Evolutionary conservation across 352 stramenopile species (phyloP).

Genomic region (Pythium phragmitis): DNA sequence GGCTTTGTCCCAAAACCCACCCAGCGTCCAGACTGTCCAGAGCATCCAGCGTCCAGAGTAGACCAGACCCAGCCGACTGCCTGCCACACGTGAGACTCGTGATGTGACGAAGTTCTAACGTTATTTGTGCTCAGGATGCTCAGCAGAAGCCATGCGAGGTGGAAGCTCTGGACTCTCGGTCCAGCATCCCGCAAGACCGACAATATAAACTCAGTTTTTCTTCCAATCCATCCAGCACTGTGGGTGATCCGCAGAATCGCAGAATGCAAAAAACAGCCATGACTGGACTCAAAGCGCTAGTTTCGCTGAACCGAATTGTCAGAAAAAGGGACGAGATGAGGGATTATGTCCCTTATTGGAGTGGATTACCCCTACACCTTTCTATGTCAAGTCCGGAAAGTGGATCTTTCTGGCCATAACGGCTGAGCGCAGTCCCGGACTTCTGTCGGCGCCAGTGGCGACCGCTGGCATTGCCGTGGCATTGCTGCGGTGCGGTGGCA

Average conservation of each 20-base stretch:
- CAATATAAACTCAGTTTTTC: slow-evolving; percentile 22
- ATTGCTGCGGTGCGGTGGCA: too few relatives aligned
- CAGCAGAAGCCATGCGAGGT: slow-evolving; percentile 9
- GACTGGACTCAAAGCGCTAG: slow-evolving; percentile 16
- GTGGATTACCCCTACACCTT: slow-evolving; percentile 12
- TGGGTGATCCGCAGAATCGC: slow-evolving; percentile 16
- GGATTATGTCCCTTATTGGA: slow-evolving; percentile 2
- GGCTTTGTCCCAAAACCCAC: slow-evolving; percentile 8
- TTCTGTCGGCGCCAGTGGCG: too few relatives aligned
- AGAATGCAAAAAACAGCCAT: slow-evolving; percentile 27
- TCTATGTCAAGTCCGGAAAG: slow-evolving; percentile 20
- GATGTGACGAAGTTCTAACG: background rate
- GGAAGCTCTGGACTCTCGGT: slow-evolving; percentile 1
- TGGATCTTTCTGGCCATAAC: slow-evolving; percentile 30
- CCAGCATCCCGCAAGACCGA: background rate
- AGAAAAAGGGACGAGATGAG: background rate
- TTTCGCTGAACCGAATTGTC: slow-evolving; percentile 22
- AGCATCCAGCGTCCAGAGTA: slow-evolving; percentile 5
- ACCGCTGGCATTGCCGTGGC: too few relatives aligned
- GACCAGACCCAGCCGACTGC: slow-evolving; percentile 9
- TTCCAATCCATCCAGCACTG: slow-evolving; percentile 24
- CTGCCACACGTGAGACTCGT: background rate
- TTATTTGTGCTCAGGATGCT: slow-evolving; percentile 1
- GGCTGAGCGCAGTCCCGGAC: background rate
- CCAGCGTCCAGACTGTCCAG: slow-evolving; percentile 8